phyloP scores from a whole-genome alignment of 164 flowering plant genomes.

The Aristolochia contorta region DNA sequence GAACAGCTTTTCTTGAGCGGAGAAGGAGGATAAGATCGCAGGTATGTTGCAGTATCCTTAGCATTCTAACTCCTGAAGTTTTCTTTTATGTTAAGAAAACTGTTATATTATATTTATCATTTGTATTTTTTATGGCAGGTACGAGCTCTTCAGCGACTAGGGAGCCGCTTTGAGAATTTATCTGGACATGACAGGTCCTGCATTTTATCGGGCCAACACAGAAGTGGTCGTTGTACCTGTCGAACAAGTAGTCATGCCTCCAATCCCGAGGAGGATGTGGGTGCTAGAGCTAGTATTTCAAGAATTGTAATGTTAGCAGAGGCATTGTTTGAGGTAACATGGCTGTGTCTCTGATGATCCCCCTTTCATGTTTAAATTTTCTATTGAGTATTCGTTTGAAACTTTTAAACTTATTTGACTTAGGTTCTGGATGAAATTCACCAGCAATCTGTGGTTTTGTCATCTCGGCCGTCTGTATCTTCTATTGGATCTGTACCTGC shows the following conservation, averaged over 20 bases:
- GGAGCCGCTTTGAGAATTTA: constrained; percentile 86
- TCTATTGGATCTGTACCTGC: constrained; percentile 92
- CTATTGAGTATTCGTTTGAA: constrained; percentile 14
- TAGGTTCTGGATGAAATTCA: constrained; percentile 99
- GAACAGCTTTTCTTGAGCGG: constrained; percentile 78
- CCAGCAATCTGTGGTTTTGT: constrained; percentile 93
- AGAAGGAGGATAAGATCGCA: constrained; percentile 93
- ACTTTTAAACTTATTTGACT: constrained; percentile 15
- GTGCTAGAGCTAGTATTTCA: constrained; percentile 89
- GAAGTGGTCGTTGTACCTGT: constrained; percentile 74
- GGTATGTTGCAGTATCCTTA: constrained; percentile 33
- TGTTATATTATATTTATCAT: too few relatives aligned
- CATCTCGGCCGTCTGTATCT: constrained; percentile 78
- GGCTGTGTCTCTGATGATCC: not conserved
- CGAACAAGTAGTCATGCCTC: constrained; percentile 29
- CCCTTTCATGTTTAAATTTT: not conserved
- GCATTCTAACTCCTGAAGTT: constrained; percentile 3
- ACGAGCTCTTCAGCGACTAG: constrained; percentile 84
- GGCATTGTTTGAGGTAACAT: constrained; percentile 84
- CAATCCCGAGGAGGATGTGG: constrained; percentile 51
- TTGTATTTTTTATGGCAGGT: constrained; percentile 37
- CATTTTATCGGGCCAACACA: constrained; percentile 76
- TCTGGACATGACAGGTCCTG: constrained; percentile 90
- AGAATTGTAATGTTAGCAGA: constrained; percentile 96
- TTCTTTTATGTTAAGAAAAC: not conserved